Evolutionary conservation across 352 stramenopile species (phyloP).

Genomic region (Phytopythium sindhum): DNA sequence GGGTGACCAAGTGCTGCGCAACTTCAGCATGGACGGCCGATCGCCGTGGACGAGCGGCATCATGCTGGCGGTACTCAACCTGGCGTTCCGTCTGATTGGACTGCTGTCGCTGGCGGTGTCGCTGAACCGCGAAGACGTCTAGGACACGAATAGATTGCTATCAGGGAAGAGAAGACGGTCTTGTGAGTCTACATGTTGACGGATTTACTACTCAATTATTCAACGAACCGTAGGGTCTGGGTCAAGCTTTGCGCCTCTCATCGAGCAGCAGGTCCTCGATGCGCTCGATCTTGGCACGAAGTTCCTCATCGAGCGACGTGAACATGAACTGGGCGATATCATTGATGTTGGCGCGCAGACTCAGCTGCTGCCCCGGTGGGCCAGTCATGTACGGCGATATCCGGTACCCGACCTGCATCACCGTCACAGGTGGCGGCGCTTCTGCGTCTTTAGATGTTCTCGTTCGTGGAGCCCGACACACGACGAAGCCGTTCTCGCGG

Average conservation of each 20-base stretch:
- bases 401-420: slow-evolving; percentile 2
- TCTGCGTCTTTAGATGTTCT: background rate
- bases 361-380: background rate
- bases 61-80: slow-evolving; percentile 25
- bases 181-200: slow-evolving; percentile 16
- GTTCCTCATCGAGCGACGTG: slow-evolving; percentile 1
- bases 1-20: slow-evolving; percentile 25
- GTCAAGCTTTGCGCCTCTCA: background rate
- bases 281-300: slow-evolving; percentile 5
- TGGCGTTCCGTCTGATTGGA: slow-evolving; percentile 27
- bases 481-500: slow-evolving; percentile 8
- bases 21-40: slow-evolving; percentile 19
- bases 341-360: slow-evolving; percentile 5
- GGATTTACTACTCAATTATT: background rate
- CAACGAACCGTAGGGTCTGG: background rate
- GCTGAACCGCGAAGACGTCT: slow-evolving; percentile 8
- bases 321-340: slow-evolving; percentile 7
- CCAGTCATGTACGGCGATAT: slow-evolving; percentile 7
- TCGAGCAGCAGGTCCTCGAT: slow-evolving; percentile 7
- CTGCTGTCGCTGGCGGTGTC: slow-evolving; percentile 15
- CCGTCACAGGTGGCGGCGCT: background rate
- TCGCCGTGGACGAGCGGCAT: slow-evolving; percentile 17
- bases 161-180: slow-evolving; percentile 27
- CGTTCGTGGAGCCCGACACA: background rate
- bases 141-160: background rate